Conservation (phyloP, 2,329 filamentous ascomycete genomes). For the Geosmithia flava region DNA sequence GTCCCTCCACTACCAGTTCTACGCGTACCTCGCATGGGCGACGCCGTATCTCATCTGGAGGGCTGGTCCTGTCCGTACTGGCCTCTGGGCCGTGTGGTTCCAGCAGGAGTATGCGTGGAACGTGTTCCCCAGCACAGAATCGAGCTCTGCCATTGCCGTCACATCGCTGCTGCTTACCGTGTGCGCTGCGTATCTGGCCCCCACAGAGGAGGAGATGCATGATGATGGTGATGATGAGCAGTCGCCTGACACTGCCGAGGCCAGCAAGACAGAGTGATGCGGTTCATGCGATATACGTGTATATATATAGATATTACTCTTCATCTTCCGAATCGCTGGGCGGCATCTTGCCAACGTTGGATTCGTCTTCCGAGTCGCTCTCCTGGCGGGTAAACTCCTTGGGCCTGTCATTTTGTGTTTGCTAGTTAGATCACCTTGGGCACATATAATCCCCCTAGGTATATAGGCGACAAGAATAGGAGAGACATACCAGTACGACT, state of each 20-base stretch:
- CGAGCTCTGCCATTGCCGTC: constrained; percentile 53
- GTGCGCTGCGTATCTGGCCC: constrained; percentile 46
- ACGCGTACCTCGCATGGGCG: constrained; percentile 80
- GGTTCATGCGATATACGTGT: too few relatives aligned
- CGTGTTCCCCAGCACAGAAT: constrained; percentile 64
- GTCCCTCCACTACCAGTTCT: constrained; percentile 92
- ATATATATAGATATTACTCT: constrained; percentile 5
- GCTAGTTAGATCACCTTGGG: background rate
- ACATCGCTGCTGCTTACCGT: constrained; percentile 57
- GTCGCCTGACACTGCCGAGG: background rate
- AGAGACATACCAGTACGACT: constrained; percentile 61
- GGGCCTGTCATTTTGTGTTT: constrained; percentile 42
- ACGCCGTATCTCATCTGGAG: constrained; percentile 82
- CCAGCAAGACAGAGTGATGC: constrained; percentile 19
- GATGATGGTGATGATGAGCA: constrained; percentile 1
- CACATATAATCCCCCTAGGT: too few relatives aligned
- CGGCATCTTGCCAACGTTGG: constrained; percentile 74
- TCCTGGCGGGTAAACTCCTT: constrained; percentile 61
- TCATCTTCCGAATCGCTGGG: constrained; percentile 70
- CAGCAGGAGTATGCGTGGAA: constrained; percentile 92
- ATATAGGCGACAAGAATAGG: too few relatives aligned
- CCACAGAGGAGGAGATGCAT: constrained; percentile 24
- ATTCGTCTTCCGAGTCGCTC: constrained; percentile 65
- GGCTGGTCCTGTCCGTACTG: constrained; percentile 52
- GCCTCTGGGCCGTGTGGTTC: constrained; percentile 59